Conservation (phyloP, 1,284 basidiomycete genomes). For the Trichosporon sp. region DNA sequence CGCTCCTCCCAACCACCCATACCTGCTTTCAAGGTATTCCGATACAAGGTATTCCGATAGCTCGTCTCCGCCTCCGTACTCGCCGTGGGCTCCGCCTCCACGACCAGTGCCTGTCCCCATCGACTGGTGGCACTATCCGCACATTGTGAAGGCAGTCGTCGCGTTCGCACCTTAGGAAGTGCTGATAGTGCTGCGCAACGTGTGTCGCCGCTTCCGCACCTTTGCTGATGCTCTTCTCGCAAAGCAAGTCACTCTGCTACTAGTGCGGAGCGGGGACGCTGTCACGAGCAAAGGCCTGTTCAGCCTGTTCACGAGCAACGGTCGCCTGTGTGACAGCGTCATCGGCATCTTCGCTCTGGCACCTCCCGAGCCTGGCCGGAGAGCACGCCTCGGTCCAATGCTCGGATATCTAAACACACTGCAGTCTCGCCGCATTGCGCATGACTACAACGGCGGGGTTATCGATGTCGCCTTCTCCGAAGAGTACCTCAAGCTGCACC, state of each 20-base stretch:
- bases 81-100: no score
- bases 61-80: no score
- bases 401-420: neutral
- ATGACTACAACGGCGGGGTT: neutral
- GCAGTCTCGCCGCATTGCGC: neutral
- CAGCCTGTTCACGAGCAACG: no score
- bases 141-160: neutral
- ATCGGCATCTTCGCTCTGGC: neutral
- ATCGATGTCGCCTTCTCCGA: neutral
- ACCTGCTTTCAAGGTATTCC: no score
- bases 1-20: no score
- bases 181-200: neutral
- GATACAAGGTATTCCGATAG: no score
- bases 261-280: neutral
- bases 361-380: neutral
- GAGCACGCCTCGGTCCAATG: neutral
- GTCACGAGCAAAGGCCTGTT: no score
- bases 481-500: neutral
- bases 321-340: neutral
- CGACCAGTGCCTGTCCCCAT: neutral
- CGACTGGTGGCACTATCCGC: neutral
- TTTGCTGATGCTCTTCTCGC: neutral
- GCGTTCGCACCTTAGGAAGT: neutral
- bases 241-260: neutral
- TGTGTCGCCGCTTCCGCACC: neutral